Evolutionary conservation across 2,329 filamentous ascomycete genomes (phyloP).

Genomic region (Penicillium rolfsii): DNA sequence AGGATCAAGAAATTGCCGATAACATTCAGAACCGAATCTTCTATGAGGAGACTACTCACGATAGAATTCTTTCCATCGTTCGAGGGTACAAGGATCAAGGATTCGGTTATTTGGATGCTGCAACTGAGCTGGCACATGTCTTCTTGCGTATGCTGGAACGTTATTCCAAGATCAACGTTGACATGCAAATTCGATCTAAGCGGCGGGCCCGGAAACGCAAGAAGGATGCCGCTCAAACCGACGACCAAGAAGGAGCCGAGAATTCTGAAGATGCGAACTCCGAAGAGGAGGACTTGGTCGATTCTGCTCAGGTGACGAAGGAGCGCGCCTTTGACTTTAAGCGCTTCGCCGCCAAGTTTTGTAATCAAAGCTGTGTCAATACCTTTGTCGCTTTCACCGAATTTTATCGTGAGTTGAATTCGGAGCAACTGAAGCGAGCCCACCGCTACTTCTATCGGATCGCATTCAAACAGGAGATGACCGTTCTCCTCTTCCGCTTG

Average conservation of each 20-base stretch:
- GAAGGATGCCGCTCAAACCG: constrained; percentile 47
- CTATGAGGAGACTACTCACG: constrained; percentile 94
- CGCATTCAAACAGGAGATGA: constrained; percentile 92
- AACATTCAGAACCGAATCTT: constrained; percentile 98
- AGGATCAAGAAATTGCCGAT: constrained; percentile 97
- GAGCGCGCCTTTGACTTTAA: constrained; percentile 95
- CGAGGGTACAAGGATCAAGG: constrained; percentile 91
- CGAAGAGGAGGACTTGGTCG: constrained; percentile 73
- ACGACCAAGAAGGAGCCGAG: constrained; percentile 55
- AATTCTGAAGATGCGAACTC: constrained; percentile 62
- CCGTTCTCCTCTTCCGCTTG: constrained; percentile 83
- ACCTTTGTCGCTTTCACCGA: constrained; percentile 81
- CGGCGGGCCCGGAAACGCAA: constrained; percentile 73
- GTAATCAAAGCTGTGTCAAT: constrained; percentile 81
- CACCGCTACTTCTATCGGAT: constrained; percentile 94
- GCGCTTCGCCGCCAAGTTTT: constrained; percentile 78
- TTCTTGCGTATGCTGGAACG: constrained; percentile 89
- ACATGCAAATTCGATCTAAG: constrained; percentile 88
- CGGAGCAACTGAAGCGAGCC: constrained; percentile 81
- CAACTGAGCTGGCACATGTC: constrained; percentile 87
- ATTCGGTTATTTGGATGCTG: constrained; percentile 89
- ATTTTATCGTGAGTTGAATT: constrained; percentile 78
- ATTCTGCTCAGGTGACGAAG: constrained; percentile 70
- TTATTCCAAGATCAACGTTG: constrained; percentile 92
- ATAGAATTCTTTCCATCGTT: constrained; percentile 78